Base-by-base conservation (phyloP, 495 filamentous ascomycete genomes). In the Bathelium albidoporum region DNA sequence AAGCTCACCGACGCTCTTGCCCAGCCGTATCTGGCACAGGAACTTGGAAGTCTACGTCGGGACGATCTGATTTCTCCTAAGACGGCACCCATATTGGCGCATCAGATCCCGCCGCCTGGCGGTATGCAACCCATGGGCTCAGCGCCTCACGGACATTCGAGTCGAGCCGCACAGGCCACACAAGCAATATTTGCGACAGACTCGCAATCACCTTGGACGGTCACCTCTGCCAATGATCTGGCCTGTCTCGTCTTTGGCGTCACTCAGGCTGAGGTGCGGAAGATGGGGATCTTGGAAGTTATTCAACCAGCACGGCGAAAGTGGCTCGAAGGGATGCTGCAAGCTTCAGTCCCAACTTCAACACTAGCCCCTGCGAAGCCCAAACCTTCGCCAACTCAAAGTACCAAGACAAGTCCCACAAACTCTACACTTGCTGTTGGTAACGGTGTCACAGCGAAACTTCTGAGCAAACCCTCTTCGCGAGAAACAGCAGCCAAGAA, bases 181-280 rank as follows among this genome's bases (percentile, higher is more conserved):
- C 95, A 98, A 75, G 94, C 94, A 43, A 95, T 98, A 59, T 98
- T 98, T 70, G 91, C 93, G 20, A 98, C 94, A 18, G 89, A 95
- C 74, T 81, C 89, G 52, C 81, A 86, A 52, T 80, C 88, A 11
- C 95, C 94, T 3, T 98, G 91, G 89, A 97, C 93, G 1, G 96
- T 98, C 62, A 79, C 96, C 55, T 88, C 93, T 9, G 95, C 94
- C n/a, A 98, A 98, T 70, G 94, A 98, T 73, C 79, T 98, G 36
- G 93, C 95, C 18, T 98, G 94, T 75, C 80, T 98, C 29, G 83
- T 98, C 55, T 97, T 98, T 75, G 94, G 94, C 41, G 90, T 98
- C 31, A 95, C 93, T 4, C 89, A 91, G 71, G 88, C 89, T 10
- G 94, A 98, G 75, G 87, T 98, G 36, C 85, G 90, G 32, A 96